Base-by-base conservation (phyloP, 208 protist species). In the Crithidia mellificae region DNA sequence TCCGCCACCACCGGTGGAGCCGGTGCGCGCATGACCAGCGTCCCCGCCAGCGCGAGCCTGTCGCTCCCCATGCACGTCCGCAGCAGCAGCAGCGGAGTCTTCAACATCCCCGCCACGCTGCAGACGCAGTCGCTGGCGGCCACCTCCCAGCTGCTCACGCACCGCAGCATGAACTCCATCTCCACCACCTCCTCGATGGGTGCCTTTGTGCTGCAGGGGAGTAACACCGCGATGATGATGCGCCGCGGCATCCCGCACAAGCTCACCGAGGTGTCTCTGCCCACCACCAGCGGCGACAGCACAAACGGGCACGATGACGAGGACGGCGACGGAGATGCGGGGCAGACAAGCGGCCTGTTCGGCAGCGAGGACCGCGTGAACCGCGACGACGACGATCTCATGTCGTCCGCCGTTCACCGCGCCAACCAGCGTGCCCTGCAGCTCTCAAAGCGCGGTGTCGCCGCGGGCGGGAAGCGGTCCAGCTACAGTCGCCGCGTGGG, bases 161-260 rank as follows among this genome's bases (percentile, higher is more conserved):
- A 53, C 30, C 58, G 32, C 49, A 63, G 50, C 38, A 39, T 29
- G 17, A 29, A 15, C 15, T 68, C 69, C 0, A 24, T 36, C 24
- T 59, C 62, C 22, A 63, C 70, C 14, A 49, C 58, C 11, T 75
- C 70, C 3, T 75, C 70, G 14, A 64, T 75, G 62, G 55, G 70
- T 1, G 70, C 62, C 0, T 75, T 75, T 44, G 62, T 65, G n/a
- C 25, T 75, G 17, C 54, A 53, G 34, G 22, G 50, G 34, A 51
- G 29, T 36, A 64, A n/a, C 62, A 52, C 70, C 19, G 54, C 55
- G 1, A 30, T 68, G 36, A 50, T 75, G 62, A 29, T 59, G 55
- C 70, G 49, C n/a, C 59, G 51, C 8, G 70, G 70, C 29, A 17
- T 50, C n/a, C 39, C 32, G 11, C 27, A 62, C 44, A 19, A 12